Evolutionary conservation across 1,284 basidiomycete species (phyloP).

Genomic region (Rhodotorula sp.): DNA sequence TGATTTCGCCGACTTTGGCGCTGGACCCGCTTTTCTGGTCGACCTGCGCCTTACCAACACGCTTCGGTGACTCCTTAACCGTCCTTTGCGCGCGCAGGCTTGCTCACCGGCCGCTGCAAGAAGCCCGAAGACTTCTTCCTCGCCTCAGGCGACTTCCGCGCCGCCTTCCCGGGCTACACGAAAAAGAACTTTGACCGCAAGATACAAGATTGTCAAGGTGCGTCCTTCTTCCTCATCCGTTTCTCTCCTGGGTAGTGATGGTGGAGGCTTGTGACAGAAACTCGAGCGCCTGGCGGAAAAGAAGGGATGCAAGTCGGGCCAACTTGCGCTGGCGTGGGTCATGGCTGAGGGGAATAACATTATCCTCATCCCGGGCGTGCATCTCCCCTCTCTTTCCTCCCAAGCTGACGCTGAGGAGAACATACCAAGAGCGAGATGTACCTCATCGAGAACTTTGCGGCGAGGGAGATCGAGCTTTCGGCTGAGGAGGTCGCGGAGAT

Average conservation of each 20-base stretch:
- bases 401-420: no score
- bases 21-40: no score
- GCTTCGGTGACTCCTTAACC: not conserved
- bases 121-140: conserved; percentile 54
- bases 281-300: conserved; percentile 54
- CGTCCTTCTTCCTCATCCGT: not conserved
- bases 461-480: conserved; percentile 3
- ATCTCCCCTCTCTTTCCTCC: not conserved
- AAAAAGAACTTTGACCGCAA: conserved; percentile 59
- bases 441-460: conserved; percentile 29
- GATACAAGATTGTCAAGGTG: conserved; percentile 46
- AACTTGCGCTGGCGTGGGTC: conserved; percentile 62
- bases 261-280: conserved; percentile 41
- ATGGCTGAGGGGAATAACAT: conserved; percentile 57
- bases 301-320: conserved; percentile 57
- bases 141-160: conserved; percentile 55
- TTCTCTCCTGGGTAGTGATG: not conserved
- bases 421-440: conserved; percentile 32
- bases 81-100: conserved; percentile 47
- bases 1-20: no score
- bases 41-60: not conserved
- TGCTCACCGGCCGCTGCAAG: conserved; percentile 60
- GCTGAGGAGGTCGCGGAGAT: not conserved
- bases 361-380: conserved; percentile 47
- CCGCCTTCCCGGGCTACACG: conserved; percentile 40